Evolutionary conservation across 768 basidiomycete species (phyloP).

Genomic region (Leccinum variicolor): DNA sequence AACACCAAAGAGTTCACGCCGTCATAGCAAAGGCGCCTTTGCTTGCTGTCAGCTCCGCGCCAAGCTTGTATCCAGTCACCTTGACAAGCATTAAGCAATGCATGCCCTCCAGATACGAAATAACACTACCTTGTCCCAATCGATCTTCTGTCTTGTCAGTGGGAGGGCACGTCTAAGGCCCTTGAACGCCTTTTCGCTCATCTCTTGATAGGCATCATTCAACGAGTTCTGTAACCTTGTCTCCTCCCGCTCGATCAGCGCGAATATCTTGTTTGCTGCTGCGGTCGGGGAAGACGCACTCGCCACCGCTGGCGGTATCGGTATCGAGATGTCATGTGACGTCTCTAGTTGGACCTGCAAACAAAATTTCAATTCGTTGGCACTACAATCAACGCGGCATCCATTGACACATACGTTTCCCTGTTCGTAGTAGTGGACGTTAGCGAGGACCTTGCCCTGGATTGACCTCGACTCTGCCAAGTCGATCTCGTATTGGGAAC

Average conservation of each 20-base stretch:
- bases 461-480: slow-evolving; percentile 53
- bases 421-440: slow-evolving; percentile 97
- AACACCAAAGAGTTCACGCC: slow-evolving; percentile 11
- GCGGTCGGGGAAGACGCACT: slow-evolving; percentile 47
- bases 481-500: slow-evolving; percentile 80
- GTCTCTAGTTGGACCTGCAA: slow-evolving; percentile 86
- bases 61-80: slow-evolving; percentile 65
- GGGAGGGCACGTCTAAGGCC: slow-evolving; percentile 87
- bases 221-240: slow-evolving; percentile 74
- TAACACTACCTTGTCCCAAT: slow-evolving; percentile 83
- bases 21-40: slow-evolving; percentile 48
- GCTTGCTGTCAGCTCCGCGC: slow-evolving; percentile 69
- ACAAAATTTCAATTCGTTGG: background rate
- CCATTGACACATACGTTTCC: slow-evolving; percentile 63
- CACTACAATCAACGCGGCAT: slow-evolving; percentile 15
- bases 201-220: slow-evolving; percentile 79
- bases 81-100: background rate
- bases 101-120: background rate
- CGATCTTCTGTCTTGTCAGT: slow-evolving; percentile 87
- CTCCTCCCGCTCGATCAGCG: slow-evolving; percentile 79
- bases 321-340: slow-evolving; percentile 61
- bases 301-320: slow-evolving; percentile 56
- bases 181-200: slow-evolving; percentile 94
- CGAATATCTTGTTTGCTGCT: slow-evolving; percentile 70
- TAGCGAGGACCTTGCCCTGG: slow-evolving; percentile 70